Evolutionary conservation across 345 rosid genomes (phyloP).

Genomic region (Acer negundo): DNA sequence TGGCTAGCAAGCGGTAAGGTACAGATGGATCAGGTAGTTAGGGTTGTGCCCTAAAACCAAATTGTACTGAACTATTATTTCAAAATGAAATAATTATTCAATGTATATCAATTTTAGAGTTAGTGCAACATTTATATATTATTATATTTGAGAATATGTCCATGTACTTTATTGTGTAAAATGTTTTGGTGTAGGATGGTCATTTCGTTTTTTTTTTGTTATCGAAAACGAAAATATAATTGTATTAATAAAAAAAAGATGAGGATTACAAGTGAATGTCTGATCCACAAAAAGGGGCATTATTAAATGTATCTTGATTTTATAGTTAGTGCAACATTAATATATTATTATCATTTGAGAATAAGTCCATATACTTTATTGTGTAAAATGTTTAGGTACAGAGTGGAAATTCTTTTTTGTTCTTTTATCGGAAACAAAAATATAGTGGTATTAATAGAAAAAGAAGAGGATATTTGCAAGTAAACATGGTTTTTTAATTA

Average conservation of each 20-base stretch:
- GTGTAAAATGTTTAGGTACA: too few relatives aligned
- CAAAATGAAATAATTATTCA: not conserved
- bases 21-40: not conserved
- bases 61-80: not conserved
- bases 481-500: too few relatives aligned
- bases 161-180: not conserved
- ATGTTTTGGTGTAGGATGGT: not conserved
- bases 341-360: too few relatives aligned
- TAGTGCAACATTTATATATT: not conserved
- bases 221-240: too few relatives aligned
- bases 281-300: too few relatives aligned
- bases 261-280: too few relatives aligned
- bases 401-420: not conserved
- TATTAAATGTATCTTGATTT: too few relatives aligned
- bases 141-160: not conserved
- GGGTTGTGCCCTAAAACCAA: not conserved
- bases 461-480: not conserved
- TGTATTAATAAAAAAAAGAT: too few relatives aligned
- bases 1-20: not conserved
- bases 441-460: not conserved
- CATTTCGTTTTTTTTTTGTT: not conserved
- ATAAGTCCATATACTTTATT: too few relatives aligned
- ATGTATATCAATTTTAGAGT: not conserved
- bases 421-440: not conserved
- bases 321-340: too few relatives aligned